Base-by-base conservation (phyloP, 176 grass and related monocot species). In the Musa acuminata region DNA sequence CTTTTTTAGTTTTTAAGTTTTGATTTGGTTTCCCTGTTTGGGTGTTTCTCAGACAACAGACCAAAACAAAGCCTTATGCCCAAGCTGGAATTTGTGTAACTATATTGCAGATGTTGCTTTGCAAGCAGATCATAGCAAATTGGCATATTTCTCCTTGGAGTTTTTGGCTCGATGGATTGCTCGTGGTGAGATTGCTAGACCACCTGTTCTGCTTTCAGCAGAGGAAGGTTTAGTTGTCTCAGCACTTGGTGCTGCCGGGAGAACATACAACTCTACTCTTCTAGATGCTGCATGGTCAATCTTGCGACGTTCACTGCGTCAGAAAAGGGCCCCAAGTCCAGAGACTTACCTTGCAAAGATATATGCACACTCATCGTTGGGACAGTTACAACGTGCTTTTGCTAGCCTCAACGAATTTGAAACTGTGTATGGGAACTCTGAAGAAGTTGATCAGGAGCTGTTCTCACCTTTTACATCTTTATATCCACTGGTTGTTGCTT, bases 401-500 rank as follows among this genome's bases (percentile, higher is more conserved):
- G 82, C 78, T 55, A 87, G 83, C 17, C 72, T 96, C 52, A 87
- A 74, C 69, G 89, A 96, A 79, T 83, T 92, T 86, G 89, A 92
- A 80, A 90, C 83, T 85, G 85, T 83, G 72, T 92, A 92, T 77
- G 83, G 85, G 29, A 87, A 88, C 79, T 72, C 75, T 66, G 78
- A 76, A 62, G 68, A 72, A 58, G 75, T 85, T 82, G 87, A 96
- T 84, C 70, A 26, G 62, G 93, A 96, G 80, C 78, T 96, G 55
- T 92, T 96, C 70, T 92, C 90, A 1, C 93, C 90, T 48, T 92
- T 92, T 70, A 92, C 87, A 55, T 92, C 90, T 49, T 83, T 92
- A 85, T 71, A 75, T 74, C 85, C 93, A 13, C 78, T 96, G 83
- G 90, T 92, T 82, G 62, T 90, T 58, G 93, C 93, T 55, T 92